These are phyloP conservation scores for Acacia crassicarpa DNA, from an alignment of 306 rosid species.

Conservation along the genomic window DNA sequence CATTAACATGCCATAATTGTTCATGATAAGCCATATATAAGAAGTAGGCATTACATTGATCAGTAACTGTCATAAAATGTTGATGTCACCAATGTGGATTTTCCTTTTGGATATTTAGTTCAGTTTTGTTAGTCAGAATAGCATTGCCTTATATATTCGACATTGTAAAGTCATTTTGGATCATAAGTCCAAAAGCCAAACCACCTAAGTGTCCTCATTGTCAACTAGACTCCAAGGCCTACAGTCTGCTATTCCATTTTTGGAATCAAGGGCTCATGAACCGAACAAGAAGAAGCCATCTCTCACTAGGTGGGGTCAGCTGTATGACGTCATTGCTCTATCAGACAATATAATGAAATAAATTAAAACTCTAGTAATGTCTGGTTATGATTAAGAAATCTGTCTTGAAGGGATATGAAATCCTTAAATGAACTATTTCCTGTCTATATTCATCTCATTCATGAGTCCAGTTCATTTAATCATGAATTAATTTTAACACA, in stretches of 20 bases:
- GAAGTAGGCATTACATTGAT: constrained; percentile 17
- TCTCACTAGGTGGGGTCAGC: no score
- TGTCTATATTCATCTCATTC: not conserved
- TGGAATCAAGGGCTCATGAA: not conserved
- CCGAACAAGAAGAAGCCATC: no score
- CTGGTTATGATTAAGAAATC: not conserved
- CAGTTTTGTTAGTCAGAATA: constrained; percentile 12
- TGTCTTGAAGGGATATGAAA: not conserved
- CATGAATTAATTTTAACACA: not conserved
- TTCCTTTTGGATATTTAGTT: constrained; percentile 3
- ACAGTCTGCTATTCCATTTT: no score
- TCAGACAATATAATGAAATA: not conserved
- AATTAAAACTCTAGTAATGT: not conserved
- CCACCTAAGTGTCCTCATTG: not conserved
- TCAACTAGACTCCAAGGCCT: not conserved
- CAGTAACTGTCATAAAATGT: constrained; percentile 7
- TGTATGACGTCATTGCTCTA: not conserved
- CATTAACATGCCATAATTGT: constrained; percentile 51
- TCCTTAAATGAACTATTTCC: constrained; percentile 2
- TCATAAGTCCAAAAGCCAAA: constrained; percentile 3
- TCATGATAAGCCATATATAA: constrained; percentile 29
- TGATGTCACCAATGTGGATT: not conserved
- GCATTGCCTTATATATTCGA: not conserved
- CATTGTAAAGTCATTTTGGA: constrained; percentile 22
- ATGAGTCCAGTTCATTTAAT: not conserved